Percentiles rank a stretch among this genome's conserved stretches.
Conservation (phyloP, 768 basidiomycete species). For the Suillus subalutaceus region DNA sequence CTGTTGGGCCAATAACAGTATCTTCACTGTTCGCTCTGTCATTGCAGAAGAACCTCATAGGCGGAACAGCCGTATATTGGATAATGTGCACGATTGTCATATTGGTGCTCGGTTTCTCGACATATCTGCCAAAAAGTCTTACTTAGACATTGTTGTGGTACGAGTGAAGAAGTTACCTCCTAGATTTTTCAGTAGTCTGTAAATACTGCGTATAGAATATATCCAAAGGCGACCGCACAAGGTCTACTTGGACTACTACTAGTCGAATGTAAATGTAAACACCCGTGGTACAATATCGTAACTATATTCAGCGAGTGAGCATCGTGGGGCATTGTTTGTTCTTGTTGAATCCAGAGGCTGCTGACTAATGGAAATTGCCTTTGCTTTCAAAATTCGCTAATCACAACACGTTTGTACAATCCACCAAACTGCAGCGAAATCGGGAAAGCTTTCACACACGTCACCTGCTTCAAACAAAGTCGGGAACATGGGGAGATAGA, state of each 20-base stretch:
- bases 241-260: not conserved
- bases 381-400: not conserved
- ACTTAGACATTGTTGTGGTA: not conserved
- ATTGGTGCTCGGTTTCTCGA: not conserved
- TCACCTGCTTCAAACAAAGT: not conserved
- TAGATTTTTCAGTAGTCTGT: not conserved
- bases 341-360: not conserved
- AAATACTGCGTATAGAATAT: not conserved
- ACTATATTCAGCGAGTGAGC: not conserved
- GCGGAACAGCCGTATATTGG: slow-evolving; percentile 37
- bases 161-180: not conserved
- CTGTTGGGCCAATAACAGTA: slow-evolving; percentile 24
- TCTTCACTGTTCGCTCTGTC: slow-evolving; percentile 31
- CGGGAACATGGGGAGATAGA: not conserved
- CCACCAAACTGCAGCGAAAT: not conserved
- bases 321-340: not conserved
- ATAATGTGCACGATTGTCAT: slow-evolving; percentile 18
- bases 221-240: not conserved
- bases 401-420: not conserved
- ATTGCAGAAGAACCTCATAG: slow-evolving; percentile 26
- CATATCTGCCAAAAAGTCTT: slow-evolving; percentile 6
- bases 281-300: not conserved
- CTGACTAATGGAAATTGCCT: not conserved
- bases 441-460: not conserved
- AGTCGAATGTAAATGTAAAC: not conserved